phyloP scores from a whole-genome alignment of 352 stramenopile species.

The Phytopythium montanum region DNA sequence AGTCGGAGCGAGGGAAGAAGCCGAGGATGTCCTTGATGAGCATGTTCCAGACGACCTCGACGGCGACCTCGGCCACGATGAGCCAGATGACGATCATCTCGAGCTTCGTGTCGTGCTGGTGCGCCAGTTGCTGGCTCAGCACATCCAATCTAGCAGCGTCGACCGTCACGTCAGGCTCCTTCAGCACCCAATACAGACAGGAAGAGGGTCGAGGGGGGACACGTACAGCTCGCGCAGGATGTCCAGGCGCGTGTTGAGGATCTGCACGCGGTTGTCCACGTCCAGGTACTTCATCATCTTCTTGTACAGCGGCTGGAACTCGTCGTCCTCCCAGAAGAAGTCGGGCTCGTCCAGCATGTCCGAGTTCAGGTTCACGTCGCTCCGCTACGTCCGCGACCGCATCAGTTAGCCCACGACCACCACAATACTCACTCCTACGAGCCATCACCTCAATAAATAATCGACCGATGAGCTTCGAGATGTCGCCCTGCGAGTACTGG shows the following conservation, averaged over 20 bases:
- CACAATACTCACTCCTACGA: neutral
- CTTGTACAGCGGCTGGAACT: conserved; percentile 91
- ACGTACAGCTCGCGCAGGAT: conserved; percentile 90
- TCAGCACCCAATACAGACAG: neutral
- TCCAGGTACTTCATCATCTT: conserved; percentile 92
- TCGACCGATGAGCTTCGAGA: conserved; percentile 89
- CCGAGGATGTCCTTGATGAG: conserved; percentile 87
- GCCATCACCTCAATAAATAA: conserved; percentile 80
- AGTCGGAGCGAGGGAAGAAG: conserved; percentile 72
- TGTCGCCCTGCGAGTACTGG: conserved; percentile 87
- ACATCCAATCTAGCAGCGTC: conserved; percentile 74
- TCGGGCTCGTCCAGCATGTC: conserved; percentile 94
- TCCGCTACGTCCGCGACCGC: conserved; percentile 37
- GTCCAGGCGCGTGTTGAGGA: conserved; percentile 93
- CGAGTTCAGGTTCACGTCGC: conserved; percentile 92
- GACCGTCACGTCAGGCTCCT: neutral
- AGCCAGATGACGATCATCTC: conserved; percentile 95
- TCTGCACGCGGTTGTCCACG: conserved; percentile 89
- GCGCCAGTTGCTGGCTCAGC: conserved; percentile 88
- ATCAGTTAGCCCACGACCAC: conserved; percentile 14
- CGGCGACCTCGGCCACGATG: conserved; percentile 88
- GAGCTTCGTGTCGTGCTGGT: conserved; percentile 86
- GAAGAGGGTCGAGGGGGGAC: neutral
- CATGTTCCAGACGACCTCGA: conserved; percentile 88
- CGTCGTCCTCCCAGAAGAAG: conserved; percentile 94